Evolutionary conservation across 805 yeast species (phyloP), one percentile per base, ranked within the genome.

Genomic region (Vanderwaltozyma yarrowii): DNA sequence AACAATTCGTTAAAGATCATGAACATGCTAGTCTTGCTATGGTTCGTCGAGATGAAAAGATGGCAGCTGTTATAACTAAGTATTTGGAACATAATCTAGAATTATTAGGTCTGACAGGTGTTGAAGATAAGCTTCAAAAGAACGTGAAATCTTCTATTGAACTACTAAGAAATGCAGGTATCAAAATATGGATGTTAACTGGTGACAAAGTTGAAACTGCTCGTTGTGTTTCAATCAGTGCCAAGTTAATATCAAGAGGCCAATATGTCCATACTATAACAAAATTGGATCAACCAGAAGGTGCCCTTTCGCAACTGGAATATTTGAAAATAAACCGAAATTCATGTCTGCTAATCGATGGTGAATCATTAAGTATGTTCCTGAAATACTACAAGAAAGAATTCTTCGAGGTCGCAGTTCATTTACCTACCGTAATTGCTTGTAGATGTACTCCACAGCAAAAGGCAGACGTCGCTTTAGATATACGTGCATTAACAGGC

Each of bases 191-290:
- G 99, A 94, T 92, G 98, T 66, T 92, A 34, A 92, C 99, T 0
- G 99, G 99, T 48, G 99, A 92, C 60, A 92, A 92, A 58, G 97
- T 92, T 6, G 99, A 92, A 63, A 92, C 99, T 0, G 98, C 98
- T 1, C 76, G 87, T 43, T 92, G 98, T 70, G 96, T 92, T 29
- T 87, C 96, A 16, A 83, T 94, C n/a, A 84, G 95, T 58, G 92
- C 96, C 24, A 80, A 88, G 52, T 72, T 92, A 36, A 89, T 92
- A 21, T 72, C 94, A 2, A 74, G 97, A 46, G 98, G 98, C 3
- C 98, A 92, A 61, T 81, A 80, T 49, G 87, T 92, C 18, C 95
- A 88, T 54, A 78, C 87, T 2, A 72, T 92, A 25, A 82, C 95
- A 3, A 80, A 76, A 45, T 56, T 84, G 31, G 54, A 58, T 13